A percentile compares a stretch with the other conserved stretches of the same genome.
Evolutionary conservation across 805 yeast genomes (phyloP).

Genomic region (Saccharomycopsis guyanensis): DNA sequence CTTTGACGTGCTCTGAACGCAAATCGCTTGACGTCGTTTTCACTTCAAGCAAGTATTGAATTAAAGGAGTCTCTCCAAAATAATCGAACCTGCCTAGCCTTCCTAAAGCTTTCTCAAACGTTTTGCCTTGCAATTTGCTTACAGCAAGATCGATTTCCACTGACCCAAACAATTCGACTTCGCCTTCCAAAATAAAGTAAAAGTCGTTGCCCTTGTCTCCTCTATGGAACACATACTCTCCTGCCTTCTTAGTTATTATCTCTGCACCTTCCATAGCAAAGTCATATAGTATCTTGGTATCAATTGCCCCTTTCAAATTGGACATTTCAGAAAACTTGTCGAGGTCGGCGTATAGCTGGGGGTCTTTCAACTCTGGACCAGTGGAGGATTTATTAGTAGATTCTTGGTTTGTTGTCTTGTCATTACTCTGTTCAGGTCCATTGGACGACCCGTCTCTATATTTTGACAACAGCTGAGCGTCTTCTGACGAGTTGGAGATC

Average conservation of each 20-base stretch:
- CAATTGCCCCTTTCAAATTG: slow-evolving; percentile 1
- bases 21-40: too few relatives aligned
- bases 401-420: not conserved
- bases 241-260: slow-evolving; percentile 16
- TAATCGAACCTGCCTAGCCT: slow-evolving; percentile 55
- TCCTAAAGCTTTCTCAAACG: slow-evolving; percentile 41
- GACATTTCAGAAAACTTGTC: slow-evolving; percentile 5
- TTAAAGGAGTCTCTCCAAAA: slow-evolving; percentile 72
- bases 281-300: slow-evolving; percentile 7
- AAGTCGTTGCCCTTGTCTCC: slow-evolving; percentile 58
- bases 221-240: slow-evolving; percentile 42
- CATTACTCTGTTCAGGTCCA: not conserved
- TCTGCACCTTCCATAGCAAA: slow-evolving; percentile 2
- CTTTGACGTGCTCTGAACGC: slow-evolving; percentile 61
- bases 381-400: too few relatives aligned
- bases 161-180: slow-evolving; percentile 55
- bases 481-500: not conserved
- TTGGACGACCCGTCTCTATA: not conserved
- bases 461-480: too few relatives aligned
- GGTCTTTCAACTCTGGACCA: not conserved
- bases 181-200: slow-evolving; percentile 59
- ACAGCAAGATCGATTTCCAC: slow-evolving; percentile 24
- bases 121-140: slow-evolving; percentile 18
- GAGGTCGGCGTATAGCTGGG: not conserved
- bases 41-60: too few relatives aligned